These are phyloP conservation scores for Lipomyces kockii DNA, from an alignment of 805 yeast species.

Conservation along the genomic window DNA sequence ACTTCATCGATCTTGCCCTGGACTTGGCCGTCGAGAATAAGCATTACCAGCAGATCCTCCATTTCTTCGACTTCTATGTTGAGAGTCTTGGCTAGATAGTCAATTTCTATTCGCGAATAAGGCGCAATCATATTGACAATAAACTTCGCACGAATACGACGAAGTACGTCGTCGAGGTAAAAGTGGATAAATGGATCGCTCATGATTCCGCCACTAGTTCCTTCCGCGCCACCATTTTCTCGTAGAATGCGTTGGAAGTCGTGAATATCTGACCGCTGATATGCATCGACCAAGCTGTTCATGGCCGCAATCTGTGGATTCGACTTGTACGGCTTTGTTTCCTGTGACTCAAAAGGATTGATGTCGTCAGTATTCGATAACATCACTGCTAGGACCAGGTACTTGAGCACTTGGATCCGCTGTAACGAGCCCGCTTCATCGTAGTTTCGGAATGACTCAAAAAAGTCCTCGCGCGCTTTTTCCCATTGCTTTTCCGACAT, in stretches of 20 bases:
- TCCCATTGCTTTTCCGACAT: conserved; percentile 65
- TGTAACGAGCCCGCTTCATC: conserved; percentile 70
- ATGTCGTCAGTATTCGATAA: conserved; percentile 61
- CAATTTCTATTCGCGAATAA: conserved; percentile 41
- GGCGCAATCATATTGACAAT: conserved; percentile 44
- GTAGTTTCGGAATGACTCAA: conserved; percentile 61
- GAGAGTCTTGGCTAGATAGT: conserved; percentile 39
- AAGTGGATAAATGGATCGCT: conserved; percentile 38
- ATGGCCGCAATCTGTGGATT: conserved; percentile 43
- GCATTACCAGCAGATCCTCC: conserved; percentile 37
- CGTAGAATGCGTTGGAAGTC: conserved; percentile 35
- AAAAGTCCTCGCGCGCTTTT: conserved; percentile 58
- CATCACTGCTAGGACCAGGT: conserved; percentile 64
- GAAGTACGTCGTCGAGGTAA: conserved; percentile 39
- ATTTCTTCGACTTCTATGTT: conserved; percentile 34
- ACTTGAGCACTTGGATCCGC: conserved; percentile 62
- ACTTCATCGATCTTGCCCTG: conserved; percentile 42
- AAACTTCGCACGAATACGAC: conserved; percentile 40
- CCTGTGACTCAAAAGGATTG: conserved; percentile 75
- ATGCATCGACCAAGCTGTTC: conserved; percentile 46
- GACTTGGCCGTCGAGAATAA: conserved; percentile 43
- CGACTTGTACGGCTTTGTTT: conserved; percentile 58
- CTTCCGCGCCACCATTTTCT: conserved; percentile 27
- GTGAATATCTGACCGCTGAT: conserved; percentile 39
- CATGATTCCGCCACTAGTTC: conserved; percentile 34